These are phyloP conservation scores for Mycocentrospora acerina DNA, from an alignment of 2,329 filamentous ascomycete genomes.

Conservation along the genomic window DNA sequence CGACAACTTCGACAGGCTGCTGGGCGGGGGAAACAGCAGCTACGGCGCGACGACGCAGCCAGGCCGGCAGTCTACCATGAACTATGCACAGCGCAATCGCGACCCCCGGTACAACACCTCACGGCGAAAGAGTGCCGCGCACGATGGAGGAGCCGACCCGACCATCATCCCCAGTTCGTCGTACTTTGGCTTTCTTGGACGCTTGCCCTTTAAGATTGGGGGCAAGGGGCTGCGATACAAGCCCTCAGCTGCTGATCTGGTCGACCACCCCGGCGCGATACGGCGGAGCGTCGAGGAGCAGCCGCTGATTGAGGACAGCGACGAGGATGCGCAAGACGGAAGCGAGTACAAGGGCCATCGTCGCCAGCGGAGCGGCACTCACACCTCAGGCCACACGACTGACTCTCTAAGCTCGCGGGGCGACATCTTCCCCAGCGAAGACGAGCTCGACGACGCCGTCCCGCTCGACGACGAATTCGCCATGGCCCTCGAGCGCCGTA, in stretches of 20 bases:
- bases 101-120: constrained; percentile 32
- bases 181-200: constrained; percentile 79
- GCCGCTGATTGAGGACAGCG: constrained; percentile 68
- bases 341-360: constrained; percentile 40
- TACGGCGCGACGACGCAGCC: constrained; percentile 60
- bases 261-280: constrained; percentile 73
- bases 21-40: constrained; percentile 61
- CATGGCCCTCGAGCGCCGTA: constrained; percentile 72
- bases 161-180: constrained; percentile 89
- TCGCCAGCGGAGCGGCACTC: constrained; percentile 74
- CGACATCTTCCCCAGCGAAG: constrained; percentile 89
- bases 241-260: constrained; percentile 85
- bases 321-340: constrained; percentile 42
- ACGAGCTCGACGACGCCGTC: constrained; percentile 84
- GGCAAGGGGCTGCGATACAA: constrained; percentile 79
- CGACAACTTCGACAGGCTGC: constrained; percentile 81
- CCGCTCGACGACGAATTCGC: constrained; percentile 91
- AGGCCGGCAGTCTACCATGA: constrained; percentile 78
- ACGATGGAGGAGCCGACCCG: constrained; percentile 64
- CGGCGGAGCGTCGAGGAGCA: constrained; percentile 62
- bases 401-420: constrained; percentile 86
- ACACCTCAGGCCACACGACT: constrained; percentile 75
- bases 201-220: constrained; percentile 82
- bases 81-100: constrained; percentile 71
- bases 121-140: constrained; percentile 57